These are phyloP conservation scores for Vitis rotundifolia DNA, from an alignment of 164 flowering plant species.

Conservation along the genomic window DNA sequence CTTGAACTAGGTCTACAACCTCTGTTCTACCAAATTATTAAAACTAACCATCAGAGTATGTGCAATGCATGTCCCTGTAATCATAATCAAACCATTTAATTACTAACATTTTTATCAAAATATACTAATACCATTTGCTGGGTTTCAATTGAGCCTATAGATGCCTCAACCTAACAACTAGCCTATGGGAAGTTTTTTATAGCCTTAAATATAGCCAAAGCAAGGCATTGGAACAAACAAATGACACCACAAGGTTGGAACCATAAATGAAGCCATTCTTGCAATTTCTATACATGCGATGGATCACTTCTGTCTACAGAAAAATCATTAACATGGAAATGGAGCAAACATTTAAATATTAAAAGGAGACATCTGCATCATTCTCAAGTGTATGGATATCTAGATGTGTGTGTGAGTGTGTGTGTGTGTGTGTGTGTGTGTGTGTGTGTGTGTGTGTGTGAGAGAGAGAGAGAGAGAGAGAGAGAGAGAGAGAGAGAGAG, in stretches of 20 bases:
- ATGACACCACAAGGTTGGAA: background rate
- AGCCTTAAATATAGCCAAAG: background rate
- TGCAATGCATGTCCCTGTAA: background rate
- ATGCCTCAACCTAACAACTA: background rate
- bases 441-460: constrained; percentile 1
- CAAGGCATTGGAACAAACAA: background rate
- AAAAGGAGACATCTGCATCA: too few species aligned
- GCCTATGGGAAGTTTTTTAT: background rate
- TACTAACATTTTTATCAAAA: too few species aligned
- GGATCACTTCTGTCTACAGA: background rate
- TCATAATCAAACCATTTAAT: too few species aligned
- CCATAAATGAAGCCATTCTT: background rate
- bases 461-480: constrained; percentile 16
- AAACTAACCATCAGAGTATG: background rate
- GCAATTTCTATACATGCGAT: background rate
- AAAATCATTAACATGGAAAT: too few species aligned
- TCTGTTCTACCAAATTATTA: background rate
- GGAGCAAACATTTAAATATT: too few species aligned
- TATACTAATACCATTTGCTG: too few species aligned
- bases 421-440: too few species aligned
- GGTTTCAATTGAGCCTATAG: background rate
- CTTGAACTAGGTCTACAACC: background rate
- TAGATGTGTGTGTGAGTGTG: too few species aligned
- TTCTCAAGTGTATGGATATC: too few species aligned
- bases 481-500: constrained; percentile 21